These are phyloP conservation scores for Phyllosticta citrichinensis DNA, from an alignment of 2,329 filamentous ascomycete species.

Conservation along the genomic window DNA sequence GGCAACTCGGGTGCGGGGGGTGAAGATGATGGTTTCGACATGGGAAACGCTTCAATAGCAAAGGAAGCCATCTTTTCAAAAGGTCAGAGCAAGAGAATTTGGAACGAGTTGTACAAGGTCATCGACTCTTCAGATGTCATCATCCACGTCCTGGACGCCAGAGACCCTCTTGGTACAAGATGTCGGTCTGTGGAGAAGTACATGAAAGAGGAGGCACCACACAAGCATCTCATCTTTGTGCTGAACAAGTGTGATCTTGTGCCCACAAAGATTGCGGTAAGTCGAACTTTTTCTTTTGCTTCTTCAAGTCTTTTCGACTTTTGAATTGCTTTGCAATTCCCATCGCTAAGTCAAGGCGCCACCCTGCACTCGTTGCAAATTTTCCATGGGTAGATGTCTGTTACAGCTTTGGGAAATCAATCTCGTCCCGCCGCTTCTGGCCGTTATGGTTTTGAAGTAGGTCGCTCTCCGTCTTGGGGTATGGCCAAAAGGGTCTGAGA, in stretches of 20 bases:
- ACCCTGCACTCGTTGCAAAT: conserved; percentile 49
- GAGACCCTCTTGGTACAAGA: conserved; percentile 81
- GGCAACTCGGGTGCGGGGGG: conserved; percentile 52
- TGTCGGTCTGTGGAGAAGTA: conserved; percentile 91
- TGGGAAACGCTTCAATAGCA: conserved; percentile 35
- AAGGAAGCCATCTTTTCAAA: conserved; percentile 75
- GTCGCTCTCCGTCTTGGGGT: conserved; percentile 79
- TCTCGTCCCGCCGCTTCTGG: conserved; percentile 57
- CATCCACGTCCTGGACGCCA: conserved; percentile 85
- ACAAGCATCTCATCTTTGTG: conserved; percentile 89
- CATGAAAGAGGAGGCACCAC: conserved; percentile 80
- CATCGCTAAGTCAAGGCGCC: conserved; percentile 87
- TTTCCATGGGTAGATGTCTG: conserved; percentile 72
- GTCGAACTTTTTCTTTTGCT: conserved; percentile 34
- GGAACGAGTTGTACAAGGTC: conserved; percentile 88
- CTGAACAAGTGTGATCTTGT: conserved; percentile 90
- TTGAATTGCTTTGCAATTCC: conserved; percentile 28
- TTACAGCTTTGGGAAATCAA: conserved; percentile 99
- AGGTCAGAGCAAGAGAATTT: conserved; percentile 74
- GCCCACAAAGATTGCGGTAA: conserved; percentile 87
- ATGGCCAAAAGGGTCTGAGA: conserved; percentile 61
- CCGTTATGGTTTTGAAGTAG: conserved; percentile 57
- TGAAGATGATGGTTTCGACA: conserved; percentile 31
- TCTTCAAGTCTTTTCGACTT: background rate
- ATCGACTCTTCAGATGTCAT: conserved; percentile 94